Evolutionary conservation across 176 grass and related monocot species (phyloP).

Genomic region (Carex parvula): DNA sequence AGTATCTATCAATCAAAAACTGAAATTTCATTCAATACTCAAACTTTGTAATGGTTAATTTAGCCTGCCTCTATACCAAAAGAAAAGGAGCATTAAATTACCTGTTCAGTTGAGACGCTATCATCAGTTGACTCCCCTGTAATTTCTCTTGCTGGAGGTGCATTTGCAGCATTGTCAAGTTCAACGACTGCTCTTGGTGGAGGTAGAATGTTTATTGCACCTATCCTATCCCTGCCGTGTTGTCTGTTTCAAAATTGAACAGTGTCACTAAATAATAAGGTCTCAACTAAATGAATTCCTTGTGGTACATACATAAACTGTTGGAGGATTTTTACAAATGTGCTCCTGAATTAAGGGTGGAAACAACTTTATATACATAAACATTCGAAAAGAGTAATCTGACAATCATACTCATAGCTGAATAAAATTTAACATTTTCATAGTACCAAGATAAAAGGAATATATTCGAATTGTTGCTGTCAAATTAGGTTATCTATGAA

Average conservation of each 20-base stretch:
- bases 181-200: slow-evolving; percentile 65
- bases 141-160: slow-evolving; percentile 28
- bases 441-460: not conserved
- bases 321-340: not conserved
- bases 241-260: slow-evolving; percentile 28
- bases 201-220: slow-evolving; percentile 55
- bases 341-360: not conserved
- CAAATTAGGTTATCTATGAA: slow-evolving; percentile 3
- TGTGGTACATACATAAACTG: not conserved
- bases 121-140: slow-evolving; percentile 26
- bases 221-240: slow-evolving; percentile 27
- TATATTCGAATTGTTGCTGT: not conserved
- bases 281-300: slow-evolving; percentile 7
- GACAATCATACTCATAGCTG: not conserved
- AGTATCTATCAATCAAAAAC: not conserved
- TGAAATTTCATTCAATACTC: not conserved
- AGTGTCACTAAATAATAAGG: not conserved
- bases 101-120: slow-evolving; percentile 47
- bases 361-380: not conserved
- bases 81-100: slow-evolving; percentile 20
- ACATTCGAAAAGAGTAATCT: not conserved
- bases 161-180: slow-evolving; percentile 45
- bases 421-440: not conserved
- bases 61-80: slow-evolving; percentile 1
- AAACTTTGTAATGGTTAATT: not conserved